phyloP scores from a whole-genome alignment of 805 yeast species.

The Metschnikowia baotianmanensis region DNA sequence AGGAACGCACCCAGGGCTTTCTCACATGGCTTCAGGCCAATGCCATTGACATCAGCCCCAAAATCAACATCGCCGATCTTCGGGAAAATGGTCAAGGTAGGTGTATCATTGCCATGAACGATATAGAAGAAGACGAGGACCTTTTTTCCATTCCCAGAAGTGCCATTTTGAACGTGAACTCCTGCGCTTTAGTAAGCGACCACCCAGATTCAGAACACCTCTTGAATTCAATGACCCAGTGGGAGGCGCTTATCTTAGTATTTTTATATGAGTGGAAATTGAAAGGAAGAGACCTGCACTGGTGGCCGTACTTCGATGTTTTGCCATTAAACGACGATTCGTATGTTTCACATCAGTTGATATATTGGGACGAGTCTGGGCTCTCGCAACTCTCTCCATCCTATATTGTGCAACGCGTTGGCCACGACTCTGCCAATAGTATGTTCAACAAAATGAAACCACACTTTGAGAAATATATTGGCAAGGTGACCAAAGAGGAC shows the following conservation, averaged over 20 bases:
- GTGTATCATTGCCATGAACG: conserved; percentile 64
- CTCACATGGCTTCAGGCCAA: conserved; percentile 26
- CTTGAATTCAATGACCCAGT: conserved; percentile 51
- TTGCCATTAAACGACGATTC: conserved; percentile 52
- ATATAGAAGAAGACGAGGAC: conserved; percentile 59
- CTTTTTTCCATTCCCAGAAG: conserved; percentile 68
- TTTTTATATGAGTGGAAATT: conserved; percentile 58
- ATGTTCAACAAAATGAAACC: conserved; percentile 43
- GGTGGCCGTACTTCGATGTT: conserved; percentile 71
- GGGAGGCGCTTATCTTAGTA: conserved; percentile 76
- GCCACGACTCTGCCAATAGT: conserved; percentile 60
- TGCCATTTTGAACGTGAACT: conserved; percentile 56
- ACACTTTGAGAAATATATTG: conserved; percentile 6
- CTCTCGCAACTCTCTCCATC: conserved; percentile 63
- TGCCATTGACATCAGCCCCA: conserved; percentile 51
- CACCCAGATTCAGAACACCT: conserved; percentile 31
- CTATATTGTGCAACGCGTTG: conserved; percentile 64
- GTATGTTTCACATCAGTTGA: conserved; percentile 57
- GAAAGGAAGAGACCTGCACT: conserved; percentile 47
- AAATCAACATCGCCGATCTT: conserved; percentile 59
- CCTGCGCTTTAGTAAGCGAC: conserved; percentile 43
- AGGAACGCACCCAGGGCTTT: conserved; percentile 22
- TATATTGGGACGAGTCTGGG: conserved; percentile 77
- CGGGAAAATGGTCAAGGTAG: conserved; percentile 67
- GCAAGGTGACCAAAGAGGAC: conserved; percentile 44